Base-by-base conservation (phyloP, 2,329 filamentous ascomycete species). In the Fusarium albosuccineum region DNA sequence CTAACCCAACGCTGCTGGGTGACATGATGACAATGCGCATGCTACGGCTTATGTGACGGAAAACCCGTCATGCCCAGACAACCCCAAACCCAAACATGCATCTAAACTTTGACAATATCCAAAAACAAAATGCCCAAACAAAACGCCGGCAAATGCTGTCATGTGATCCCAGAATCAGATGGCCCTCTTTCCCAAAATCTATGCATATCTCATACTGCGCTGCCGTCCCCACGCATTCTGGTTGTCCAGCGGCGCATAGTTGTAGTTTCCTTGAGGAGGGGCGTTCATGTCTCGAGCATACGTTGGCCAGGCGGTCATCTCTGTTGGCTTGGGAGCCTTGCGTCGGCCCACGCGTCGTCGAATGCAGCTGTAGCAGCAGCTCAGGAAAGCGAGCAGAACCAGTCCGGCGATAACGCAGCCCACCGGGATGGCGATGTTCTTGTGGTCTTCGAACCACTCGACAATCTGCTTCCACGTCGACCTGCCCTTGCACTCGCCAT, bases 361-460 rank as follows among this genome's bases (percentile, higher is more conserved):
- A 64, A 77, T 70, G 73, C 72, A 86, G 70, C 83, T 85, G 62
- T 85, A 80, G 71, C 90, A 84, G 79, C 93, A 97, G 74, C 85
- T 86, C 10, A 90, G 68, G 51, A 97, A 81, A 34, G 86, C 83
- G 45, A 97, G 76, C 16, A 97, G 74, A 6, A 97, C 72, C 6
- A 97, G 82, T 7, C 86, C 88, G 48, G 93, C 95, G 14, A 97
- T 82, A 10, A 89, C 91, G 46, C 83, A 82, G 6, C 86, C 87
- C 10, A 98, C 82, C 26, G 92, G 94, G 67, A 98, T 97, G 68
- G 97, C 91, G 65, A 98, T 87, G 53, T 87, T 81, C 79, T 92
- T 92, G 82, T 98, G 90, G 68, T 89, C 80, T 27, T 87, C 81
- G 77, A 98, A 89, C 91, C 93, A 97, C 62, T 85, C 85, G 55